Conservation (phyloP, 805 yeast genomes). For the Ogataea nonfermentans region DNA sequence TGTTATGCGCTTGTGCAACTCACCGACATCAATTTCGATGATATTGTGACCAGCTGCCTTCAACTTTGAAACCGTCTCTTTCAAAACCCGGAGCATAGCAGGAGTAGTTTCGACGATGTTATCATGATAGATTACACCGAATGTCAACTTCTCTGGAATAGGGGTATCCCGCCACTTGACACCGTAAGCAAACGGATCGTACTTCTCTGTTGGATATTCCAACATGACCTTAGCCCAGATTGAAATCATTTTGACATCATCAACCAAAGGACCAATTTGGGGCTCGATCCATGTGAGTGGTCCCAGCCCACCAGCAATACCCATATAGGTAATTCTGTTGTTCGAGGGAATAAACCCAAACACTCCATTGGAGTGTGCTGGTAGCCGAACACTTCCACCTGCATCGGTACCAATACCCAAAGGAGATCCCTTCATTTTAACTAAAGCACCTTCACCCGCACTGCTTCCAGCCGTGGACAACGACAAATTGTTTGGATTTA, state of each 20-base stretch:
- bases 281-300: slow-evolving; percentile 56
- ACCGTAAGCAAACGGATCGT: slow-evolving; percentile 47
- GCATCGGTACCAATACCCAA: slow-evolving; percentile 62
- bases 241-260: slow-evolving; percentile 51
- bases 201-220: slow-evolving; percentile 58
- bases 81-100: slow-evolving; percentile 5
- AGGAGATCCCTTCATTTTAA: slow-evolving; percentile 52
- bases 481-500: slow-evolving; percentile 48
- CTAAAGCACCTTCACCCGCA: slow-evolving; percentile 62
- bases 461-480: slow-evolving; percentile 61
- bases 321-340: slow-evolving; percentile 33
- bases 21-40: slow-evolving; percentile 39
- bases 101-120: slow-evolving; percentile 41
- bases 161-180: slow-evolving; percentile 41
- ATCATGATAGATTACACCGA: slow-evolving; percentile 46
- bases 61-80: slow-evolving; percentile 14
- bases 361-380: slow-evolving; percentile 54
- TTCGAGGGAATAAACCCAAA: slow-evolving; percentile 52
- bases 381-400: slow-evolving; percentile 60
- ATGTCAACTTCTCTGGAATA: slow-evolving; percentile 32
- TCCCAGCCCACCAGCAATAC: slow-evolving; percentile 35
- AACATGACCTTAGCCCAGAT: slow-evolving; percentile 40
- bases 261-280: slow-evolving; percentile 33
- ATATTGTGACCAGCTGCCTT: slow-evolving; percentile 44
- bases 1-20: slow-evolving; percentile 5